These are phyloP conservation scores for Podaxis sp. DNA, from an alignment of 768 basidiomycete species.

Conservation along the genomic window DNA sequence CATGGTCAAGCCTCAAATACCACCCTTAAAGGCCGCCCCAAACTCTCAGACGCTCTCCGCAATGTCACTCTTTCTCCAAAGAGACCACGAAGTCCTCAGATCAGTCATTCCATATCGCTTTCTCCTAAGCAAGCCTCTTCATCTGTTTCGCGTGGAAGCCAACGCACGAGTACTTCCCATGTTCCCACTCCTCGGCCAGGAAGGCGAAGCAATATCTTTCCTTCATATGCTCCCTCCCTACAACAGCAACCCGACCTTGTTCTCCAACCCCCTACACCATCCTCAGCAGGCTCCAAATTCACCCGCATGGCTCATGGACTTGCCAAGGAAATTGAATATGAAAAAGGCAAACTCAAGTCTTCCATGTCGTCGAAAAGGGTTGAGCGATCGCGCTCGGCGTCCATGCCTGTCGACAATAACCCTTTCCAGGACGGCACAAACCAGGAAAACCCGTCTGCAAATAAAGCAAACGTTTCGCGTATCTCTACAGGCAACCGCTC, in stretches of 20 bases:
- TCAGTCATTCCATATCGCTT: conserved; percentile 17
- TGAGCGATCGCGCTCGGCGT: conserved; percentile 13
- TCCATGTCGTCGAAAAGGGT: background rate
- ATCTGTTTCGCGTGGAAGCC: background rate
- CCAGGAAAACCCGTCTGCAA: conserved; percentile 15
- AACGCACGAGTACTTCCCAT: conserved; percentile 8
- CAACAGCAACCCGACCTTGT: conserved; percentile 47
- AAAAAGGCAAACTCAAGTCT: conserved; percentile 19
- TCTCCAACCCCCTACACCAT: conserved; percentile 62
- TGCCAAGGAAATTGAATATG: conserved; percentile 50
- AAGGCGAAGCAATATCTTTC: conserved; percentile 26
- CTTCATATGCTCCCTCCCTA: conserved; percentile 24
- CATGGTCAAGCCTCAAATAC: conserved; percentile 31
- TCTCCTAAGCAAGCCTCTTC: conserved; percentile 18
- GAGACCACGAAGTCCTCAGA: conserved; percentile 55
- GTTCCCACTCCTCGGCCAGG: conserved; percentile 33
- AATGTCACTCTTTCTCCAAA: conserved; percentile 75
- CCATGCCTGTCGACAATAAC: conserved; percentile 27
- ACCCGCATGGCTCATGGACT: conserved; percentile 57
- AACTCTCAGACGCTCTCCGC: conserved; percentile 68
- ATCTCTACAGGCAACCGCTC: conserved; percentile 20
- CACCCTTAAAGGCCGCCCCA: conserved; percentile 39
- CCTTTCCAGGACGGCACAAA: conserved; percentile 37
- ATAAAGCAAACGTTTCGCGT: conserved; percentile 1
- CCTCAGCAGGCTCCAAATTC: conserved; percentile 53